These are phyloP conservation scores for Monosporozyma aerobia DNA, from an alignment of 805 yeast genomes.

Conservation along the genomic window DNA sequence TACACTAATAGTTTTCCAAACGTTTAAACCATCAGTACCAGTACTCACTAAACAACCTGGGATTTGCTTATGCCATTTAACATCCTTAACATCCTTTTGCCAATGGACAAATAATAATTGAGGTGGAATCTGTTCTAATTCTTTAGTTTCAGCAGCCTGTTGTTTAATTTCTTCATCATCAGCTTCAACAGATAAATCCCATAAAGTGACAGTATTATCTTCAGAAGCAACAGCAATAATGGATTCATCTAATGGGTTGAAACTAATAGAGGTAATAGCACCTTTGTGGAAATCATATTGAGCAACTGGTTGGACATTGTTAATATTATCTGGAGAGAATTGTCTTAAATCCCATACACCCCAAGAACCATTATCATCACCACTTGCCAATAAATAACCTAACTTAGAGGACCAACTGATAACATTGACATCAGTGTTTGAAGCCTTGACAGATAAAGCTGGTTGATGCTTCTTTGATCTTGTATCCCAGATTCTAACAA, in stretches of 20 bases:
- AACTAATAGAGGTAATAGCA: constrained; percentile 85
- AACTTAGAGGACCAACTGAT: constrained; percentile 90
- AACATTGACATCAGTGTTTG: constrained; percentile 81
- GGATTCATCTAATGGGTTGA: constrained; percentile 92
- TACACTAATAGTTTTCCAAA: constrained; percentile 96
- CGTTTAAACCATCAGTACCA: constrained; percentile 87
- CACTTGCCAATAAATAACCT: constrained; percentile 81
- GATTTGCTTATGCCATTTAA: constrained; percentile 94
- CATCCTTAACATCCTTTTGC: constrained; percentile 97
- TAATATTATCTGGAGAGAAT: constrained; percentile 45
- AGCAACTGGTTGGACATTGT: constrained; percentile 68
- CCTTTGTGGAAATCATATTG: constrained; percentile 91
- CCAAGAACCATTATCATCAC: constrained; percentile 97
- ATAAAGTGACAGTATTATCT: constrained; percentile 91
- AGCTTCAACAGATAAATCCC: constrained; percentile 98
- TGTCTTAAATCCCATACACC: constrained; percentile 95
- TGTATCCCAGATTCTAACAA: constrained; percentile 92
- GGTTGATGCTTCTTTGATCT: constrained; percentile 88
- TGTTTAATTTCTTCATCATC: constrained; percentile 93
- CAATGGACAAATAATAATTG: constrained; percentile 94
- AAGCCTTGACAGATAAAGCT: constrained; percentile 74
- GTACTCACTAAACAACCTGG: constrained; percentile 94
- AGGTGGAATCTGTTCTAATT: constrained; percentile 85
- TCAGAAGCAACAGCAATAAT: constrained; percentile 93
- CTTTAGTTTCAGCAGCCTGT: constrained; percentile 69